Evolutionary conservation across 345 rosid genomes (phyloP), one percentile per base, ranked within the genome.

Genomic region (Dovyalis caffra): DNA sequence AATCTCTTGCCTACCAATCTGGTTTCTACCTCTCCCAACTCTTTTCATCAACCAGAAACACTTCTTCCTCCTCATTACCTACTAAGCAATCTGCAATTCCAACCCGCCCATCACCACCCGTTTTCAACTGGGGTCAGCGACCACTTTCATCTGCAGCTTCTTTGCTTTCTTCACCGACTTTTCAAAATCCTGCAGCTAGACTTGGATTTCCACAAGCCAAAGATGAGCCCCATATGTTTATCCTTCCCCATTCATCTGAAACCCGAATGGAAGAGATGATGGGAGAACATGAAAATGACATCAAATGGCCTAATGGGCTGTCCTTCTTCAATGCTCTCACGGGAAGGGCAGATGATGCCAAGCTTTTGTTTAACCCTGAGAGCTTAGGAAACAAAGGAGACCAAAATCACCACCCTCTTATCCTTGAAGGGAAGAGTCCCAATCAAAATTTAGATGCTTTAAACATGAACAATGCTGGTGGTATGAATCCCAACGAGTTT

Each of bases 11-110:
- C 35, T 93, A 91, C 80, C 92, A 92, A 73, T 93, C 98, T 38
- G 97, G 97, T 69, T 91, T 90, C 78, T 93, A 95, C 78, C 95
- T 95, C 10, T 95, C 99, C 0, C 98, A 93, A 85, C 91, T 91
- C 72, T 95, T 93, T 72, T 83, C 97, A n/a, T 86, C 97, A 0
- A 89, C 81, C 69, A 77, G 90, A 75, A 90, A 81, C 64, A 40
- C 60, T 32, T 85, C 97, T 16, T 85, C 97, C 0, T 77, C 93
- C 5, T 29, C 83, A 2, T 84, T 88, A 57, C 94, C 91, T 64
- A 57, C 82, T 0, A 90, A 89, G 80, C 90, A 82, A 70, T 78
- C 91, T 51, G 70, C 82, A 34, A 81, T 91, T 16, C 97, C 97
- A 49, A 82, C 49, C 40, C 90, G 87, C 49, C 86, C 89, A 6